A percentile compares a stretch with the other conserved stretches of the same genome.
These are phyloP conservation scores for Vinca minor DNA, from an alignment of 257 asterid genomes.

Conservation along the genomic window DNA sequence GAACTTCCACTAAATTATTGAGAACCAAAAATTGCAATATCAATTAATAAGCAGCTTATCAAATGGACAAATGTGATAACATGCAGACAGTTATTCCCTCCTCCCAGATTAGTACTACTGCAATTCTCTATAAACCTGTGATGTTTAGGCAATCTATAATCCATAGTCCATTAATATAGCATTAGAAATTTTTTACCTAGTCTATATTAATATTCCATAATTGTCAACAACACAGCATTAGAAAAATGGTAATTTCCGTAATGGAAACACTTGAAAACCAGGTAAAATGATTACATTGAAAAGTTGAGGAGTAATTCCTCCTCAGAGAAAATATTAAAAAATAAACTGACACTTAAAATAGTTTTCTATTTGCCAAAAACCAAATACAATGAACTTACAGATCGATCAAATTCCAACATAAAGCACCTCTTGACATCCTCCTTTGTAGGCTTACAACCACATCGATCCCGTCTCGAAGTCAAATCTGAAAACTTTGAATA, in stretches of 20 bases:
- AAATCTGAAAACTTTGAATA: constrained; percentile 60
- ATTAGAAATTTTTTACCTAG: neutral
- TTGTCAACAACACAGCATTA: neutral
- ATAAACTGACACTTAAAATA: neutral
- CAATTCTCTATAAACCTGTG: too few relatives aligned
- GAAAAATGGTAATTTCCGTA: neutral
- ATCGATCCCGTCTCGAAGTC: constrained; percentile 57
- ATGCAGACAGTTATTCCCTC: neutral
- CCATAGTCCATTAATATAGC: neutral
- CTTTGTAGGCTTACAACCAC: constrained; percentile 60
- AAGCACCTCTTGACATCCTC: constrained; percentile 57
- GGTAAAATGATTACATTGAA: too few relatives aligned
- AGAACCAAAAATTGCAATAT: neutral
- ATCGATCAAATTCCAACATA: constrained; percentile 60
- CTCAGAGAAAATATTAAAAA: neutral
- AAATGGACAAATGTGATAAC: neutral
- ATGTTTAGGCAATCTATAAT: neutral
- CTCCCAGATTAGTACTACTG: too few relatives aligned
- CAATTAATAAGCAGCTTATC: neutral
- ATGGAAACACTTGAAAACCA: too few relatives aligned
- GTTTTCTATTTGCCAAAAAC: neutral
- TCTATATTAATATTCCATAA: neutral
- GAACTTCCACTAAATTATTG: neutral
- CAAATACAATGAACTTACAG: constrained; percentile 34
- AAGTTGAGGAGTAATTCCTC: too few relatives aligned